Base-by-base conservation (phyloP, 257 asterid species). In the Ocimum tenuiflorum region DNA sequence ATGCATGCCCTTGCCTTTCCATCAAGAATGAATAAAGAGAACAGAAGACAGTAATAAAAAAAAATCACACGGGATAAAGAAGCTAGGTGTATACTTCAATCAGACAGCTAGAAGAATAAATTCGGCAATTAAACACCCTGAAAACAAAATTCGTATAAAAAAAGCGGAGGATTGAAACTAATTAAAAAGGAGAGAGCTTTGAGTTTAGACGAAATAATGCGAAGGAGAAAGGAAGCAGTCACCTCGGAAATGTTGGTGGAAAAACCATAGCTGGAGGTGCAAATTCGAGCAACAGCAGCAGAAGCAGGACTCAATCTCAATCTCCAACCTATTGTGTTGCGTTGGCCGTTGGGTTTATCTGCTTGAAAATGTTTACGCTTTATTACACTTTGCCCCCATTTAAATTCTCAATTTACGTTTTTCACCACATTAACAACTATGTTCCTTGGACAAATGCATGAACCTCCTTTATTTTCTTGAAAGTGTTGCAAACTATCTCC, bases 191-290 rank as follows among this genome's bases (percentile, higher is more conserved):
- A 20, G 17, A 4, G 19, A 31, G 4, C 3, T 19, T 42, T 17
- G 53, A 47, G 63, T 17, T 15, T 45, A 1, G 22, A 5, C 2
- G 53, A 0, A 24, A 20, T 1, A 13, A 7, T 7, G 50, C 6
- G 49, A 36, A 38, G 51, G 19, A 67, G 63, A 42, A 35, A 45
- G 38, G 42, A 7, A 17, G 41, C 41, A 1, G 51, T 72, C 65
- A 77, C 81, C 77, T 46, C 11, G 0, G 68, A 54, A 61, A 66
- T 53, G 54, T 29, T 67, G 45, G 47, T 41, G 42, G 75, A 20
- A 12, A 39, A 18, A 48, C 68, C 77, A 76, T 71, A 43, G 31
- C 33, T 52, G 12, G 27, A 61, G 49, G 22, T 38, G 48, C 19
- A 53, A 31, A 38, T 11, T 2, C 31, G 31, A 27, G 60, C 13